Conservation (phyloP, 2,329 filamentous ascomycete species). For the Ascochyta rabiei region DNA sequence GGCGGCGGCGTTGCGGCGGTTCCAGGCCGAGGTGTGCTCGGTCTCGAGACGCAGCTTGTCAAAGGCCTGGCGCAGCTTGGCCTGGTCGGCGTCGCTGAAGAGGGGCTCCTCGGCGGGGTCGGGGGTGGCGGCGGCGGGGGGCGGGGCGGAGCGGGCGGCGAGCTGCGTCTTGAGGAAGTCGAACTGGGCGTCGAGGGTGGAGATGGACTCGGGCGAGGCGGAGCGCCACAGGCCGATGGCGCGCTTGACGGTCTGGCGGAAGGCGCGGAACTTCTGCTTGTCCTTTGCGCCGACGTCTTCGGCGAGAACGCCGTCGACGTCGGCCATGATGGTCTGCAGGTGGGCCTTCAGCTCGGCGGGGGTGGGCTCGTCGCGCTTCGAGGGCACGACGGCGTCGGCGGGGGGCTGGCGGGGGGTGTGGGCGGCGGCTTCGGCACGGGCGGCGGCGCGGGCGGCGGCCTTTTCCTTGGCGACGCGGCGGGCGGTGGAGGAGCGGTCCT, state of each 20-base stretch:
- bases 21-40: conserved; percentile 68
- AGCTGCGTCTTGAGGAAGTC: conserved; percentile 50
- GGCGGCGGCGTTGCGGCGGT: conserved; percentile 53
- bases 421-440: conserved; percentile 27
- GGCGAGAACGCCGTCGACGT: conserved; percentile 66
- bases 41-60: conserved; percentile 73
- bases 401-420: conserved; percentile 23
- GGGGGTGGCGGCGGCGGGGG: background rate
- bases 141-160: conserved; percentile 14
- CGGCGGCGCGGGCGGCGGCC: conserved; percentile 36
- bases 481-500: conserved; percentile 49
- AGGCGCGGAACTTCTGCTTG: conserved; percentile 77
- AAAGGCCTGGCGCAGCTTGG: conserved; percentile 63
- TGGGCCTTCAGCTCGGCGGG: conserved; percentile 42
- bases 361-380: conserved; percentile 34
- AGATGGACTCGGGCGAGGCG: conserved; percentile 55
- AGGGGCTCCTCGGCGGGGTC: conserved; percentile 20
- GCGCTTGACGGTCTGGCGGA: conserved; percentile 68
- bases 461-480: conserved; percentile 40
- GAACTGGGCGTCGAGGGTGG: conserved; percentile 51
- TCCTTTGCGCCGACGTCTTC: conserved; percentile 68
- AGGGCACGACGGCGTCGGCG: conserved; percentile 2
- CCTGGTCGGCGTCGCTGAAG: conserved; percentile 60
- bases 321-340: conserved; percentile 45
- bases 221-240: conserved; percentile 62